These are phyloP conservation scores for Endocalyx cinctus DNA, from an alignment of 2,329 filamentous ascomycete genomes.

Conservation along the genomic window DNA sequence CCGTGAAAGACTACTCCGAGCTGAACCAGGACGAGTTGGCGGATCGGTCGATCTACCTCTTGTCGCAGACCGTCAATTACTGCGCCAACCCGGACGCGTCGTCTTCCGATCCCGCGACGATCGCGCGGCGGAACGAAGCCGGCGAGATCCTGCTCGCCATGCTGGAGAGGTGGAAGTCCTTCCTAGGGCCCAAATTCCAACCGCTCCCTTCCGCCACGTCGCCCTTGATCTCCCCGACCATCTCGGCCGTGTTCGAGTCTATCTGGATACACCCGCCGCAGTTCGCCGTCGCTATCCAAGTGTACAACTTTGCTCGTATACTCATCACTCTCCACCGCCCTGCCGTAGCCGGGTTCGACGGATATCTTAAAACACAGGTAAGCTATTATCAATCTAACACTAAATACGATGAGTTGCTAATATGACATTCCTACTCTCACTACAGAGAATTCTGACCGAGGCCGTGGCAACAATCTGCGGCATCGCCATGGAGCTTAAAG, in stretches of 20 bases:
- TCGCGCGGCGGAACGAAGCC: constrained; percentile 9
- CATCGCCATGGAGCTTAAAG: constrained; percentile 40
- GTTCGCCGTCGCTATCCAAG: constrained; percentile 45
- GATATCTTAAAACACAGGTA: constrained; percentile 32
- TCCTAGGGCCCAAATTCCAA: constrained; percentile 33
- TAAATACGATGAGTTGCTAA: background rate
- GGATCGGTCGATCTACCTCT: constrained; percentile 47
- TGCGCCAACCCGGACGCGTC: constrained; percentile 38
- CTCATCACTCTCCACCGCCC: constrained; percentile 49
- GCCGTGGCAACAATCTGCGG: constrained; percentile 45
- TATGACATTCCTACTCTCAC: background rate
- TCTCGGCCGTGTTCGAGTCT: constrained; percentile 34
- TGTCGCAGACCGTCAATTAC: constrained; percentile 55
- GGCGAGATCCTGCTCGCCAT: constrained; percentile 19
- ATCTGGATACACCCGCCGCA: constrained; percentile 48
- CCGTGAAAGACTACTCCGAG: constrained; percentile 41
- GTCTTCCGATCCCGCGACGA: constrained; percentile 4
- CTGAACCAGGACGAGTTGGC: constrained; percentile 52
- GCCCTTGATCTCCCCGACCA: too few relatives aligned
- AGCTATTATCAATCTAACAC: constrained; percentile 1
- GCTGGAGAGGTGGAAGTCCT: constrained; percentile 28
- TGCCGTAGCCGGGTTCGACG: constrained; percentile 42
- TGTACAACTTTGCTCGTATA: constrained; percentile 48
- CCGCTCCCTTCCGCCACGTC: constrained; percentile 30
- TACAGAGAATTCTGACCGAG: constrained; percentile 38